Evolutionary conservation across 1,284 basidiomycete species (phyloP).

Genomic region (Caloboletus inedulis): DNA sequence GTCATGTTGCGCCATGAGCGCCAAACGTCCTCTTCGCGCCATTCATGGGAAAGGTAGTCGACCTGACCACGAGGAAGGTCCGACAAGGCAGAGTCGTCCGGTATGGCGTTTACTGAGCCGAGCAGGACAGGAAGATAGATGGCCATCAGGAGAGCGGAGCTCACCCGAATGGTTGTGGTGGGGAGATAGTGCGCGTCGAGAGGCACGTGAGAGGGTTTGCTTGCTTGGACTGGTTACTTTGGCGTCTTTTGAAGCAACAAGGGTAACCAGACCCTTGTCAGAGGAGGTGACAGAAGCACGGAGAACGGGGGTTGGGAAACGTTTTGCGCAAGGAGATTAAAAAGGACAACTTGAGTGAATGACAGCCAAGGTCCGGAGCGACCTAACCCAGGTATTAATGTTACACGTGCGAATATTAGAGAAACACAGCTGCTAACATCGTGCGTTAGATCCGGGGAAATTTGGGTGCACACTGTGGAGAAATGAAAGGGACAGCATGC

Average conservation of each 20-base stretch:
- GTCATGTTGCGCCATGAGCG: constrained; percentile 98
- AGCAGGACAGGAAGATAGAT: constrained; percentile 69
- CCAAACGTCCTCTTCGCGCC: constrained; percentile 99
- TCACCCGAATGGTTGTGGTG: background rate
- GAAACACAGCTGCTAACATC: background rate
- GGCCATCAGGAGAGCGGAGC: constrained; percentile 41
- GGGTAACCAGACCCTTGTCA: background rate
- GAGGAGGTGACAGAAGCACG: background rate
- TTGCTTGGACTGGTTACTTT: background rate
- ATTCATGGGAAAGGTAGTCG: constrained; percentile 89
- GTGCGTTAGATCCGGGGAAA: background rate
- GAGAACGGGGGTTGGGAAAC: constrained; percentile 1
- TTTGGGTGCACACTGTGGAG: background rate
- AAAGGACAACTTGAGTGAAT: constrained; percentile 6
- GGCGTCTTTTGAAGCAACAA: background rate
- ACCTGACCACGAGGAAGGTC: constrained; percentile 71
- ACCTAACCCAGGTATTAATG: background rate
- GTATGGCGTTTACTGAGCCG: constrained; percentile 55
- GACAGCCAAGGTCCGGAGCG: constrained; percentile 15
- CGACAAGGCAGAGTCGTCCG: constrained; percentile 65
- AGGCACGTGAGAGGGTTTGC: background rate
- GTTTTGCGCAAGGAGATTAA: constrained; percentile 8
- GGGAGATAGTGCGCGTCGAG: background rate
- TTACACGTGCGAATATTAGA: background rate
- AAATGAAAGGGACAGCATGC: background rate